These are phyloP conservation scores for Cadophora luteo-olivacea DNA, from an alignment of 2,329 filamentous ascomycete genomes.

Conservation along the genomic window DNA sequence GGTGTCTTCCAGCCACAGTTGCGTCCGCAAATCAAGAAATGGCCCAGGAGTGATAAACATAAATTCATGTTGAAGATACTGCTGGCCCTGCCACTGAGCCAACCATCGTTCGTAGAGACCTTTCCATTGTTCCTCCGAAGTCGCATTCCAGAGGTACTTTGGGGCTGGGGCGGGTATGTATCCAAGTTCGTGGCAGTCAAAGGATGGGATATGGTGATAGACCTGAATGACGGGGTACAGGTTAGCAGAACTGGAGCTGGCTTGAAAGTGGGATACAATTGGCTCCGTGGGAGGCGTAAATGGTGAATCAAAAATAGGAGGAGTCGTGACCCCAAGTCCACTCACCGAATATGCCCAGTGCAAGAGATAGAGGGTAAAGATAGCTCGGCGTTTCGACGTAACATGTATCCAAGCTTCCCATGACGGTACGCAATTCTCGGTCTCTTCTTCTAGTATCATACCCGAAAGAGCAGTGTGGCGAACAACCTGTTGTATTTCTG, in stretches of 20 bases:
- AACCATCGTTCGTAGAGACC: constrained; percentile 45
- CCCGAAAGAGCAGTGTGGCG: constrained; percentile 36
- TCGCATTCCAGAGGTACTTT: constrained; percentile 49
- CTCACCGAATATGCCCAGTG: constrained; percentile 48
- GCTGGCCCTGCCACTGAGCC: constrained; percentile 44
- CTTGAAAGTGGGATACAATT: too few species aligned
- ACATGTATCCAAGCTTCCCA: constrained; percentile 53
- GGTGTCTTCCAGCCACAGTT: constrained; percentile 51
- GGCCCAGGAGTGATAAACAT: constrained; percentile 41
- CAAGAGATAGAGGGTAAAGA: constrained; percentile 46
- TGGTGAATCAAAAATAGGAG: neutral
- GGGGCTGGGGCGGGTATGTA: constrained; percentile 49
- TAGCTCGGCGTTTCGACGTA: constrained; percentile 59
- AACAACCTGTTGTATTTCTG: constrained; percentile 20
- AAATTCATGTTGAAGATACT: constrained; percentile 46
- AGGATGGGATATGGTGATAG: constrained; percentile 45
- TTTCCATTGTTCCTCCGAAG: constrained; percentile 45
- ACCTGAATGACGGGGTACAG: constrained; percentile 19
- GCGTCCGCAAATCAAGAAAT: constrained; percentile 44
- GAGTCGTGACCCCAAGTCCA: neutral
- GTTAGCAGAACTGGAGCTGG: too few species aligned
- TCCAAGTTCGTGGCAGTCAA: constrained; percentile 47
- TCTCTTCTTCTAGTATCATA: constrained; percentile 47
- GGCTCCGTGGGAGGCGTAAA: too few species aligned
- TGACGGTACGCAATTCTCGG: constrained; percentile 41